A percentile compares a stretch with the other conserved stretches of the same genome.
Conservation (phyloP, 805 yeast genomes). For the Pichia sporocuriosa region DNA sequence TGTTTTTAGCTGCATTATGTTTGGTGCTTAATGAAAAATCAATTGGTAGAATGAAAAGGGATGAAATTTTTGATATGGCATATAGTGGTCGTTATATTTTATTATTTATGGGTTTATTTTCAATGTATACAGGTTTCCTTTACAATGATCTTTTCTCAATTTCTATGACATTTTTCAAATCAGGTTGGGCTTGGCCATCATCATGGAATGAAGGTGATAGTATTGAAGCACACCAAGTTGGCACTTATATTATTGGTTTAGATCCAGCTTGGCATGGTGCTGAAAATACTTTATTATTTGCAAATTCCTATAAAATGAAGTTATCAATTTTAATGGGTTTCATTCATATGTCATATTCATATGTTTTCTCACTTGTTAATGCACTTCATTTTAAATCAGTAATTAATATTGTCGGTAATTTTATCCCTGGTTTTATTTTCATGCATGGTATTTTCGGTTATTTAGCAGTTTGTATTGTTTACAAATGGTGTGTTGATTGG, state of each 20-base stretch:
- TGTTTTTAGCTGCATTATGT: conserved; percentile 63
- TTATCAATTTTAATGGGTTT: conserved; percentile 92
- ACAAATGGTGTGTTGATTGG: conserved; percentile 75
- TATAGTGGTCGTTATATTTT: conserved; percentile 87
- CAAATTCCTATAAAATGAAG: conserved; percentile 97
- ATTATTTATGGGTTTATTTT: conserved; percentile 86
- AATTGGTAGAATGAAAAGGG: conserved; percentile 64
- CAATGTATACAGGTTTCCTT: conserved; percentile 90
- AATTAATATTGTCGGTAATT: conserved; percentile 66
- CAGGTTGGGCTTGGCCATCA: conserved; percentile 94
- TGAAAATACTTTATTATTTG: conserved; percentile 81
- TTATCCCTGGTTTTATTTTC: conserved; percentile 65
- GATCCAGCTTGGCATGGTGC: conserved; percentile 98
- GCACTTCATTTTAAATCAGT: conserved; percentile 48
- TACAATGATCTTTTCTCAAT: conserved; percentile 92
- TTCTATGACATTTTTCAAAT: conserved; percentile 78
- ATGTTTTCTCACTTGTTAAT: conserved; percentile 60
- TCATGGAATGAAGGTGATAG: conserved; percentile 62
- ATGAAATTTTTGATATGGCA: conserved; percentile 96
- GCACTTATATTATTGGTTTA: conserved; percentile 77
- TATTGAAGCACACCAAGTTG: conserved; percentile 57
- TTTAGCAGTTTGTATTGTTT: conserved; percentile 55
- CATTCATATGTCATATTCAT: conserved; percentile 77
- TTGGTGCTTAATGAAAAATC: conserved; percentile 70
- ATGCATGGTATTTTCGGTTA: conserved; percentile 77